A percentile compares a stretch with the other conserved stretches of the same genome.
Conservation (phyloP, 805 yeast genomes). For the Metschnikowia matae region DNA sequence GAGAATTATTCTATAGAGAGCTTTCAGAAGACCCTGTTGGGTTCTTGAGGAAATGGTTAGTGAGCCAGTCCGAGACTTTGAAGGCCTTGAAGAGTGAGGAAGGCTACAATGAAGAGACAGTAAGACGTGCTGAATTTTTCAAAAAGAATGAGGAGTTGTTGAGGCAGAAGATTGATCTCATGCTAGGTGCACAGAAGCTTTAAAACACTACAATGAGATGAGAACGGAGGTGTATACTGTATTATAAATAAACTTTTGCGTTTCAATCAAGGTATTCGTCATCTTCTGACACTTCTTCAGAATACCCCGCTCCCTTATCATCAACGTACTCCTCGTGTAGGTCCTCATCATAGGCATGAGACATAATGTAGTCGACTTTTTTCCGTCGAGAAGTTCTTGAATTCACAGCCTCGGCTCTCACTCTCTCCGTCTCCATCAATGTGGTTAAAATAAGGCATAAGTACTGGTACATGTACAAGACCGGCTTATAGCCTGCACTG, state of each 20-base stretch:
- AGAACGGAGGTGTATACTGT: conserved; percentile 1
- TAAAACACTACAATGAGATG: conserved; percentile 2
- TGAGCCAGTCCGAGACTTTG: conserved; percentile 77
- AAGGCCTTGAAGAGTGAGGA: conserved; percentile 87
- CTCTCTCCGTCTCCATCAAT: conserved; percentile 15
- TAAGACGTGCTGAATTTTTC: conserved; percentile 76
- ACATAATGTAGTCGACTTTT: conserved; percentile 12
- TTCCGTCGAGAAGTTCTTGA: conserved; percentile 14
- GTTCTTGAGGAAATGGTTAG: conserved; percentile 69
- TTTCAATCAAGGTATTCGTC: conserved; percentile 10
- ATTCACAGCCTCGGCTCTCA: conserved; percentile 6
- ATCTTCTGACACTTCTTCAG: conserved; percentile 11
- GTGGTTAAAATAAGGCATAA: conserved; percentile 27
- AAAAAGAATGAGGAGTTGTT: conserved; percentile 64
- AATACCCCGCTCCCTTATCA: conserved; percentile 11
- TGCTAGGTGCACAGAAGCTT: conserved; percentile 48
- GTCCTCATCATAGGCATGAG: conserved; percentile 8
- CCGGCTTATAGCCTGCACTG: conserved; percentile 26
- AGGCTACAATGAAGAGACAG: conserved; percentile 83
- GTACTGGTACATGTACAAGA: conserved; percentile 26
- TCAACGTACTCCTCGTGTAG: conserved; percentile 7
- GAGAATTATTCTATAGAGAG: conserved; percentile 73
- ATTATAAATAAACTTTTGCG: conserved; percentile 2
- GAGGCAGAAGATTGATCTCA: conserved; percentile 71
- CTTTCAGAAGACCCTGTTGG: conserved; percentile 73